These are phyloP conservation scores for Corylus heterophylla DNA, from an alignment of 306 rosid species.

Conservation along the genomic window DNA sequence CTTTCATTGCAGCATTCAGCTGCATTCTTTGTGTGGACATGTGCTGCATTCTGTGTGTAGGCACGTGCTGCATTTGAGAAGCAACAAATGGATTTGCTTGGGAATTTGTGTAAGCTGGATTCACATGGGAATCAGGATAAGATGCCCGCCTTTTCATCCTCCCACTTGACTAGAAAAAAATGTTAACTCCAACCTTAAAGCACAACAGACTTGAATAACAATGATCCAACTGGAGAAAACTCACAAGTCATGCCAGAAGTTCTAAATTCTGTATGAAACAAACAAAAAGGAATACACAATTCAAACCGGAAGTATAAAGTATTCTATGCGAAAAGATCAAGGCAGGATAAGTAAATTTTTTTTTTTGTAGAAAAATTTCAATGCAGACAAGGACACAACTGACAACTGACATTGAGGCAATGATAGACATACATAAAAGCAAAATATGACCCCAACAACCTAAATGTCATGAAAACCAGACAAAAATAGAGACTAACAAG, in stretches of 20 bases:
- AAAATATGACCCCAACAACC: neutral
- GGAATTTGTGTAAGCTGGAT: slow-evolving; percentile 9
- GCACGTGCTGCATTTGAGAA: neutral
- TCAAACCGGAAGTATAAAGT: neutral
- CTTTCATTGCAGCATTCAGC: slow-evolving; percentile 12
- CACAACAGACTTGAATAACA: slow-evolving; percentile 15
- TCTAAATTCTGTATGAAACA: neutral
- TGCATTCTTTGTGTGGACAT: no score
- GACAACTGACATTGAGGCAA: neutral
- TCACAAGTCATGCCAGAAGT: neutral
- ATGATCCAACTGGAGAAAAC: slow-evolving; percentile 1
- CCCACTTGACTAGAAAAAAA: slow-evolving; percentile 5
- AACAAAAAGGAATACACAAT: neutral
- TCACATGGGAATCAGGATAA: slow-evolving; percentile 1
- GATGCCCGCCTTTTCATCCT: slow-evolving; percentile 7
- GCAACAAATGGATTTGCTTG: slow-evolving; percentile 2
- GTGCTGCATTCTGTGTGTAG: slow-evolving; percentile 8
- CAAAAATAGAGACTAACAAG: no score
- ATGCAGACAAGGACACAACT: neutral
- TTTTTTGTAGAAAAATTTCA: neutral
- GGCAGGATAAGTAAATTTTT: neutral
- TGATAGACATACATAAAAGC: neutral
- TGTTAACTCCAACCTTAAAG: neutral
- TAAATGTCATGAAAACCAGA: neutral
- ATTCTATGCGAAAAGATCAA: neutral